Evolutionary conservation across 768 basidiomycete genomes (phyloP), one percentile per base, ranked within the genome.

Genomic region (Boletus sp.): DNA sequence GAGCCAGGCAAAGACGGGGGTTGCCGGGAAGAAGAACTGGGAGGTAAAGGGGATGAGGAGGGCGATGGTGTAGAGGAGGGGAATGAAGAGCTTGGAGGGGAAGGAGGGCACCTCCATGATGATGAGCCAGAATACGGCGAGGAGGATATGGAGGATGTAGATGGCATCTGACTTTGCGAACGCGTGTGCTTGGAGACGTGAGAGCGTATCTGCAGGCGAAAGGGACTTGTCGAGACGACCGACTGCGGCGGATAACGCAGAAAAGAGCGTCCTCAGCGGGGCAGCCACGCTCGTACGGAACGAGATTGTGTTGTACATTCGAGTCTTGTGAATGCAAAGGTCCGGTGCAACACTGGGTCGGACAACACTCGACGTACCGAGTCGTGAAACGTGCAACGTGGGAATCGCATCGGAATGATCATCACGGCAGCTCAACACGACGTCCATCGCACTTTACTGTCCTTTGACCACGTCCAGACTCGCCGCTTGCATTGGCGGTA

Each of bases 11-110:
- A 96, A 84, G 41, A 98, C 74, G 15, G 95, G 94, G 0, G 84
- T 87, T 0, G 92, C 95, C 0, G 93, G 93, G 37, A 92, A 47
- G 75, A 97, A 87, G 75, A 97, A 93, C 68, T 96, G 94, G 30
- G 84, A 87, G 0, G 94, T 94, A 51, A 94, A 76, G 0, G 95
- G 95, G 43, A 97, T 66, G 57, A 93, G 74, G 54, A 98, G 78
- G 32, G 83, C 86, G 47, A 80, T 64, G 51, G 72, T 65, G 74
- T 90, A 95, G 19, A 88, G 73, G 29, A 84, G 35, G 8, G 94
- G 93, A 60, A 96, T 90, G 45, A 79, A 53, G 39, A 96, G 81
- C 65, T 95, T 94, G 62, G 78, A 65, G 4, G 88, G 88, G 62
- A 85, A 88, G 14, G 77, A 75, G 0, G 90, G 89, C 1, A 73